phyloP scores from a whole-genome alignment of 306 rosid genomes.

The Trichosanthes truncata region DNA sequence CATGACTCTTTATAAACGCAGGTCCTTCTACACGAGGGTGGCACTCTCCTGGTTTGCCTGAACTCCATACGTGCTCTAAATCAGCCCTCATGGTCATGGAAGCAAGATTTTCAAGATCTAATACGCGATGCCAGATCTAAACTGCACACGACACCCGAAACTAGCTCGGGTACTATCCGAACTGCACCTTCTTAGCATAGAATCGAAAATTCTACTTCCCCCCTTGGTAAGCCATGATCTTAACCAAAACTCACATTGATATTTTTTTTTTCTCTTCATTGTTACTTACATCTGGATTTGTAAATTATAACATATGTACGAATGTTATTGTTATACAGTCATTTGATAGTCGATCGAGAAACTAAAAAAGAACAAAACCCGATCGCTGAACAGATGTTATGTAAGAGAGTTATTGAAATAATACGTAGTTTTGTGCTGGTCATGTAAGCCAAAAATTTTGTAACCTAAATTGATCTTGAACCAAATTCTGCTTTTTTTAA shows the following conservation, averaged over 20 bases:
- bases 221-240: background rate
- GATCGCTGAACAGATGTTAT: background rate
- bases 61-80: slow-evolving; percentile 82
- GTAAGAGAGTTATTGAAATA: background rate
- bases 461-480: background rate
- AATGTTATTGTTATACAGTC: background rate
- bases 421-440: background rate
- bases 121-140: slow-evolving; percentile 35
- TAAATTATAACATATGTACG: background rate
- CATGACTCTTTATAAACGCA: slow-evolving; percentile 23
- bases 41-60: slow-evolving; percentile 88
- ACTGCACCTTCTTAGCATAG: slow-evolving; percentile 29
- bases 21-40: slow-evolving; percentile 98
- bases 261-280: background rate
- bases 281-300: background rate
- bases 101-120: slow-evolving; percentile 41
- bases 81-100: slow-evolving; percentile 87
- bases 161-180: slow-evolving; percentile 20
- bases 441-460: background rate
- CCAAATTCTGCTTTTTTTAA: background rate
- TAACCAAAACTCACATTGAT: background rate
- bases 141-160: slow-evolving; percentile 4
- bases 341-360: background rate
- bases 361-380: background rate
- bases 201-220: background rate